A percentile compares a stretch with the other conserved stretches of the same genome.
Evolutionary conservation across 1,284 basidiomycete genomes (phyloP).

Genomic region (Tilletia indica): DNA sequence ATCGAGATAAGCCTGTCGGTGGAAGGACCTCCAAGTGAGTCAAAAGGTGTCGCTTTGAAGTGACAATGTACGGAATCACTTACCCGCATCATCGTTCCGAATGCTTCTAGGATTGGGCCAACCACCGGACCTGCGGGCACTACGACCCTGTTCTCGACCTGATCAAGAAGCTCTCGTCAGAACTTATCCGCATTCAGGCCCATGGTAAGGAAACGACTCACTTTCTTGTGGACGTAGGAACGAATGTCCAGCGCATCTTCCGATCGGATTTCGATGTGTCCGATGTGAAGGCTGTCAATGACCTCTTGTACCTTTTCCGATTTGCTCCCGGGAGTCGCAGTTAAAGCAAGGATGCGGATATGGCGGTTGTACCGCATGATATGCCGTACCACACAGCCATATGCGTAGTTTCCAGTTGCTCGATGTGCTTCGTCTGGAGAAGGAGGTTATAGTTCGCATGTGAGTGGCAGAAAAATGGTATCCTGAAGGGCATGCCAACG

Average conservation of each 20-base stretch:
- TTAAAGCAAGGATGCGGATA: conserved; percentile 88
- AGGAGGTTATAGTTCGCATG: conserved; percentile 18
- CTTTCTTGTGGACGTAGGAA: conserved; percentile 83
- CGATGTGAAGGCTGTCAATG: conserved; percentile 94
- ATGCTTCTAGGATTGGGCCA: conserved; percentile 48
- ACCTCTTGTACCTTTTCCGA: conserved; percentile 83
- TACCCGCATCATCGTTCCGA: conserved; percentile 57
- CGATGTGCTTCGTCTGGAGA: conserved; percentile 83
- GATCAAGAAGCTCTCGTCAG: background rate
- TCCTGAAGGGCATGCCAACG: background rate
- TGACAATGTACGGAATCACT: conserved; percentile 59
- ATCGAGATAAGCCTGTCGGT: conserved; percentile 31
- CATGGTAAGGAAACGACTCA: conserved; percentile 5
- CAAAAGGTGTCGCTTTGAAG: background rate
- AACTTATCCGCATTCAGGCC: background rate
- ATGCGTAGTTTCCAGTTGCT: conserved; percentile 88
- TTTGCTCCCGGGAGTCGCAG: conserved; percentile 87
- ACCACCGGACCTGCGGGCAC: conserved; percentile 42
- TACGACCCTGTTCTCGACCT: conserved; percentile 45
- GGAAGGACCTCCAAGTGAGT: too few relatives aligned
- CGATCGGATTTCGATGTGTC: conserved; percentile 88
- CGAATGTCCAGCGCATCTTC: conserved; percentile 85
- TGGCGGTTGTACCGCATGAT: conserved; percentile 91
- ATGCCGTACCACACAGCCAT: conserved; percentile 81
- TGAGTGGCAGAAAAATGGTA: background rate